Evolutionary conservation across 192 early-diverging fungal species (phyloP), one percentile per base, ranked within the genome.

Genomic region (Backusella circina): DNA sequence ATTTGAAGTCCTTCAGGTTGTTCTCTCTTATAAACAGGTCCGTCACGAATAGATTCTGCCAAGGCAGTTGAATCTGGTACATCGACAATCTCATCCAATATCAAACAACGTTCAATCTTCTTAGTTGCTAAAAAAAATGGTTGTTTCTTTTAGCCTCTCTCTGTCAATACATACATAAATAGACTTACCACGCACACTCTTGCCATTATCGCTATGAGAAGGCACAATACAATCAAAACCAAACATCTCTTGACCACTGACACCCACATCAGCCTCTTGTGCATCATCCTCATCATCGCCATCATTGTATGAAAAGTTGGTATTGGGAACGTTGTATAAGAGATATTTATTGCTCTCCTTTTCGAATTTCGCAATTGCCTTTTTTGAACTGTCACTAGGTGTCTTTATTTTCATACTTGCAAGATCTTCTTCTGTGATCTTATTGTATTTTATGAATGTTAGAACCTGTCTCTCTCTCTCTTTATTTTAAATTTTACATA

Each of bases 1-100:
- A 83, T 83, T 54, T 85, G 78, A 23, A 87, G 71, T 50, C 86
- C 86, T 36, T 82, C 80, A 16, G 86, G 86, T 15, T 87, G 86
- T 31, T 76, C 71, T 74, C 86, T 73, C 38, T 83, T 81, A 41
- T 77, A 70, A 41, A 81, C 66, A 1, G 86, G 84, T 61, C 70
- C 75, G 26, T 76, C 67, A 21, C 78, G 67, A 65, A 87, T 85
- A 51, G 84, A 76, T 31, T 87, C 75, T 65, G 83, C 86, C 9
- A 75, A 54, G 18, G 57, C 18, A 28, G 68, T 72, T 13, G 73
- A 37, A 37, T 81, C 77, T 26, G 83, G 83, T 57, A 84, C 66
- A 28, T 73, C 75, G 9, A 81, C 72, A 35, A 75, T 23, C 68
- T 79, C 71, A 57, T 77, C 72, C 75, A 83, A 57, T 54, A 79